Base-by-base conservation (phyloP, 2,329 filamentous ascomycete species). In the Fusarium praegraminearum region DNA sequence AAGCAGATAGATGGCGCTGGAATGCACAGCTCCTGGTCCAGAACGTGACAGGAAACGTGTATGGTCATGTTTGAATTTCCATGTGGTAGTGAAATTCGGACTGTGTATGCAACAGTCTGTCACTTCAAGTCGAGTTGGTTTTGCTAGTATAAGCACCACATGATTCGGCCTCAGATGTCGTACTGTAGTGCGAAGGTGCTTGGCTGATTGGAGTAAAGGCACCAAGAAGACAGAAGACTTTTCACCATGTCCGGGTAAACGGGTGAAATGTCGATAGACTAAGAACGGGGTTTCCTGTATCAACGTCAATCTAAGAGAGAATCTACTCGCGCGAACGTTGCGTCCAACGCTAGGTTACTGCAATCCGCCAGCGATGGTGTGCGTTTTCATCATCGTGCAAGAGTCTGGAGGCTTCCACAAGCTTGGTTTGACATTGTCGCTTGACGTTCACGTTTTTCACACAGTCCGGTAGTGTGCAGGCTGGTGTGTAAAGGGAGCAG, bases 231-330 rank as follows among this genome's bases (percentile, higher is more conserved):
- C 16, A 51, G 28, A n/a, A 26, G 18, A 40, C n/a, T 43, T 59
- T 59, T 43, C 28, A 33, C 58, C 61, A 44, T 44, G 26, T 52
- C 53, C 18, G 22, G 46, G 24, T 46, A 45, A 59, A 65, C 51
- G 36, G 46, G 26, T 64, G 44, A 22, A 38, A 9, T 35, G 45
- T 11, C 47, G 22, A 46, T 10, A 53, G 16, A 24, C 24, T 41
- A 26, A 35, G 16, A 11, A 32, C 41, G 9, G 22, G 16, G 33
- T 33, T 57, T 53, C 36, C 46, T 53, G 32, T 28, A 24, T 32
- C 53, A 65, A 22, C 24, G 36, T 60, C 26, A 53, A 60, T 43
- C 18, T 45, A 32, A 26, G 5, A 47, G 26, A 47, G 28, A 47
- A 12, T 47, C 50, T 28, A 32, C 38, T 30, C 35, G 35, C 35